Evolutionary conservation across 805 yeast species (phyloP), one percentile per base, ranked within the genome.

Genomic region (Nematodospora valgi): DNA sequence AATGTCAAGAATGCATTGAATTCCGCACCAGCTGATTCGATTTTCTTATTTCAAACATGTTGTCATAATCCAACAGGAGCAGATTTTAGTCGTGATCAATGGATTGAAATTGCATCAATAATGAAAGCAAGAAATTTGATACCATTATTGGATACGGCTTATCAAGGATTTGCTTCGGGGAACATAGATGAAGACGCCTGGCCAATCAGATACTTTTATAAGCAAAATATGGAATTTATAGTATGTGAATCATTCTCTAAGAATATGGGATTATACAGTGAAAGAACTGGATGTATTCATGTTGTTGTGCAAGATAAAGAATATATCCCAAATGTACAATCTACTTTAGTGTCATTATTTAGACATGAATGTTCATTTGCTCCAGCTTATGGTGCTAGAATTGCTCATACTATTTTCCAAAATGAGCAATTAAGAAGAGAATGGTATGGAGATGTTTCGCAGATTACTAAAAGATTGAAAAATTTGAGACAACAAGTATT

Each of bases 171-270:
- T 41, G 52, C 66, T 20, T 47, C 58, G 21, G 72, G 98, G 34
- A 77, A 82, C 48, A 71, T 84, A 46, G 82, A 75, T 42, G 70
- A 73, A 42, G 72, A 66, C 43, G 68, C 70, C 1, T 64, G 62
- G 61, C 56, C 63, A 10, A 45, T 65, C n/a, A 47, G 69, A 43
- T 49, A 58, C 43, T 57, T 64, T 22, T 51, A 51, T 45, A 48
- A 45, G 8, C 47, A 46, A 36, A 48, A 50, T 9, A 17, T 41
- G 80, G 86, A 54, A 68, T 80, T 48, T 29, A 33, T 58, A 13
- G 61, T 56, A 13, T 56, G 64, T 38, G 65, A 64, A 44, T 62
- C 68, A 11, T 64, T 62, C 45, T 58, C 70, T 37, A 64, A 64
- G 41, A 64, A 63, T 49, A 49, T 64, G 64, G 71, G 68, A 6